Conservation (phyloP, 192 early-diverging fungal genomes). For the Umbelopsis isabellina region DNA sequence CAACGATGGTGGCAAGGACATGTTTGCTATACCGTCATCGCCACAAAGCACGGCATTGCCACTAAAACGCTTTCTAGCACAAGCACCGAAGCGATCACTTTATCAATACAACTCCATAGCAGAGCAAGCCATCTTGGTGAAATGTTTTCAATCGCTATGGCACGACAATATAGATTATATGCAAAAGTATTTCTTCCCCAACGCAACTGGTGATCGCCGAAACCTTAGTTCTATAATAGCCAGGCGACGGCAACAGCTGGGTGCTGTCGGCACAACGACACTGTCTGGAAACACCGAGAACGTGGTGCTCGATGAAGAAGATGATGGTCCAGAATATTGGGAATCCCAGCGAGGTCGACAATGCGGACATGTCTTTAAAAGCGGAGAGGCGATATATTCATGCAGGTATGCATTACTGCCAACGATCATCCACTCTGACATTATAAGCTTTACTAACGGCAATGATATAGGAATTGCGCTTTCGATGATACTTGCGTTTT, state of each 20-base stretch:
- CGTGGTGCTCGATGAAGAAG: slow-evolving; percentile 22
- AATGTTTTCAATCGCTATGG: slow-evolving; percentile 40
- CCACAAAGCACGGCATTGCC: slow-evolving; percentile 6
- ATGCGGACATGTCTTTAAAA: slow-evolving; percentile 94
- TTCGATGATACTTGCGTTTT: slow-evolving; percentile 97
- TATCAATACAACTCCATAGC: not conserved
- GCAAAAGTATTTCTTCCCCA: slow-evolving; percentile 40
- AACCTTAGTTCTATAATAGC: slow-evolving; percentile 27
- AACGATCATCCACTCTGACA: too few species aligned
- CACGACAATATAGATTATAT: slow-evolving; percentile 28
- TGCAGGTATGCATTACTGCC: slow-evolving; percentile 65
- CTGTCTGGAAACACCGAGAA: slow-evolving; percentile 8
- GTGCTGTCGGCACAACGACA: not conserved
- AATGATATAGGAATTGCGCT: slow-evolving; percentile 77
- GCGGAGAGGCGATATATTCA: slow-evolving; percentile 91
- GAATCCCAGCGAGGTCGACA: slow-evolving; percentile 76
- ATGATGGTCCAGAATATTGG: slow-evolving; percentile 61
- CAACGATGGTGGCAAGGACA: not conserved
- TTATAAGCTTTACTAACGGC: not conserved
- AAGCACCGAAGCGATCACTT: slow-evolving; percentile 29
- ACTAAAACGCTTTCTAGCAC: slow-evolving; percentile 29
- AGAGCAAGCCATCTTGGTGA: slow-evolving; percentile 27
- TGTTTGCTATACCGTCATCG: slow-evolving; percentile 4
- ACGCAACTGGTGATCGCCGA: slow-evolving; percentile 7
- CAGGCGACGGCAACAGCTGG: slow-evolving; percentile 12